Evolutionary conservation across 306 rosid genomes (phyloP).

Genomic region (Sicyos baderoa): DNA sequence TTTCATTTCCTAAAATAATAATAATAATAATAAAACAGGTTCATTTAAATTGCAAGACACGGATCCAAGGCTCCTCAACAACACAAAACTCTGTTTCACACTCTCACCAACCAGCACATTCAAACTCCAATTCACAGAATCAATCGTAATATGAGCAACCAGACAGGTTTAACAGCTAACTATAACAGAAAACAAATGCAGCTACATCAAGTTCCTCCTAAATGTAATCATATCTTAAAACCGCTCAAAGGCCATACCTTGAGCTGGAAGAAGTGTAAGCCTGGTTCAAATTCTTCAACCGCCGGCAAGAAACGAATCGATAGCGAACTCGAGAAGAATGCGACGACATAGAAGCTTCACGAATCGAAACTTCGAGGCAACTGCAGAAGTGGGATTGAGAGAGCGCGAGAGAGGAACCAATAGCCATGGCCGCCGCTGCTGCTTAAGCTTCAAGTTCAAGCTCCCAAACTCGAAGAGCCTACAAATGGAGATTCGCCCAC

Average conservation of each 20-base stretch:
- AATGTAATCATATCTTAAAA: too few relatives aligned
- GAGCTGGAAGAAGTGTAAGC: slow-evolving; percentile 36
- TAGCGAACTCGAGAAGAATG: slow-evolving; percentile 40
- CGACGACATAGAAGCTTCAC: slow-evolving; percentile 13
- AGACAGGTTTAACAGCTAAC: not conserved
- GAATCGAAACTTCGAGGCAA: slow-evolving; percentile 26
- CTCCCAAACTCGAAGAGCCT: slow-evolving; percentile 48
- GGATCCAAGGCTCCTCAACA: too few relatives aligned
- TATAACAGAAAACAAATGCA: slow-evolving; percentile 4
- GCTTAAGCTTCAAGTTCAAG: slow-evolving; percentile 33
- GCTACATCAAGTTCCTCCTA: not conserved
- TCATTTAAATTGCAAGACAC: too few relatives aligned
- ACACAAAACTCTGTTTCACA: too few relatives aligned
- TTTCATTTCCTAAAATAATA: too few relatives aligned
- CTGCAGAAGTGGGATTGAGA: slow-evolving; percentile 24
- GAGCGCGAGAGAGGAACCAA: slow-evolving; percentile 40
- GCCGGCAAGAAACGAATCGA: slow-evolving; percentile 50
- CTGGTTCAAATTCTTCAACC: slow-evolving; percentile 41
- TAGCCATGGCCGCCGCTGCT: slow-evolving; percentile 45
- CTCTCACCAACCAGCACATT: too few relatives aligned
- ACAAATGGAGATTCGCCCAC: slow-evolving; percentile 39
- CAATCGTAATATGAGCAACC: not conserved
- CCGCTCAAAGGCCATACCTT: not conserved
- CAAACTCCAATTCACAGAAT: too few relatives aligned
- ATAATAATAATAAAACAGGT: too few relatives aligned